Base-by-base conservation (phyloP, 2,329 filamentous ascomycete species). In the Penicillium sp. region DNA sequence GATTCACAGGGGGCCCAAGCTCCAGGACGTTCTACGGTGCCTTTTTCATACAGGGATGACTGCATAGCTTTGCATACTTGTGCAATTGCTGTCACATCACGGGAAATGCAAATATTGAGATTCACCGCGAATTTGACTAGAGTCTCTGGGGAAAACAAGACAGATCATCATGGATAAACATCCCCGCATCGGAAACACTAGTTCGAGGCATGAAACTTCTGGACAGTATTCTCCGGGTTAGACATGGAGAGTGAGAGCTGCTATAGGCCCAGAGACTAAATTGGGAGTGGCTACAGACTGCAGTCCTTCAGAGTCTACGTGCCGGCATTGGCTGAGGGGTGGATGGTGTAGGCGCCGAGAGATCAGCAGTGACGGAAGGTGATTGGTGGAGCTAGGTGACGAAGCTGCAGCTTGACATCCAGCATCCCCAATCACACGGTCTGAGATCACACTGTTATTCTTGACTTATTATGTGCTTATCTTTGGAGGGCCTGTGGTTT, bases 361-460 rank as follows among this genome's bases (percentile, higher is more conserved):
- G 56, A 60, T 59, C 52, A 53, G 48, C 49, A 28, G 50, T 52
- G 34, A 52, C 31, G 46, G 35, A 29, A 19, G 38, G 33, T 61
- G 59, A 61, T 61, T 61, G 59, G 58, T 28, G 34, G 13, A 47
- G 29, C 5, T 44, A 55, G 49, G 59, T 61, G 59, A 61, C 40
- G 56, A 56, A 57, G 54, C 54, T 61, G 59, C 59, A 61, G 57
- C 46, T 60, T 52, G 47, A 56, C 54, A 25, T 43, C 49, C 51
- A 53, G 58, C 53, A 59, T 60, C 54, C 52, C 54, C 55, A 41
- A 57, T 61, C 59, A 61, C 59, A 61, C 44, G 45, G 44, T 57
- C 52, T 56, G 50, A 46, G 46, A 47, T 49, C 33, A 34, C 34
- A 43, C 33, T 29, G 19, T 31, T 25, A 8, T 25, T 25, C 16